Percentiles rank a stretch among this genome's conserved stretches.
Conservation (phyloP, 768 basidiomycete species). For the Lactifluus volemus region DNA sequence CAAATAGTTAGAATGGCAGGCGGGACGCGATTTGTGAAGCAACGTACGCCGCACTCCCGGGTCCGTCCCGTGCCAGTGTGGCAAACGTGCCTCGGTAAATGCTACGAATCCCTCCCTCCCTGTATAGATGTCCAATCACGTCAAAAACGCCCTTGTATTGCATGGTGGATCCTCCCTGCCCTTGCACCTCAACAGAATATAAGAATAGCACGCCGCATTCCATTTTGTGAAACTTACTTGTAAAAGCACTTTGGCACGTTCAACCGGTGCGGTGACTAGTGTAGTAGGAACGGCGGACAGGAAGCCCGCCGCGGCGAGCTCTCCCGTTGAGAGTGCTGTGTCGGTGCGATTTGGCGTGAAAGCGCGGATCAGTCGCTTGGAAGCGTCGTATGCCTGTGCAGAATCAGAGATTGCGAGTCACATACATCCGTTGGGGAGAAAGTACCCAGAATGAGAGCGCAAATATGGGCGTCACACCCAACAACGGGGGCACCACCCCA, state of each 20-base stretch:
- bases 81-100: conserved; percentile 90
- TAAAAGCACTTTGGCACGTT: conserved; percentile 91
- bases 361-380: conserved; percentile 75
- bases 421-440: background rate
- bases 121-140: conserved; percentile 84
- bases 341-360: conserved; percentile 70
- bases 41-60: conserved; percentile 90
- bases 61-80: conserved; percentile 92
- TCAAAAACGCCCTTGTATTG: conserved; percentile 89
- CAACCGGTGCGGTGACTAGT: conserved; percentile 89
- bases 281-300: conserved; percentile 90
- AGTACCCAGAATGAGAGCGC: conserved; percentile 95
- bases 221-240: conserved; percentile 45
- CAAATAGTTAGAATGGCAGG: conserved; percentile 9
- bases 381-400: conserved; percentile 80
- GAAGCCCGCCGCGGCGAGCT: conserved; percentile 91
- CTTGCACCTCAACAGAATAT: conserved; percentile 85
- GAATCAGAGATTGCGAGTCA: background rate
- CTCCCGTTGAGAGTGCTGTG: conserved; percentile 54
- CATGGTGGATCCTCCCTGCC: conserved; percentile 62
- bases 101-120: conserved; percentile 84
- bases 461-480: conserved; percentile 97
- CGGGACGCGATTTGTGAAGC: background rate
- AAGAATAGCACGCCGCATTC: background rate
- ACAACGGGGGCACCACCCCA: conserved; percentile 86